These are phyloP conservation scores for Sutorius australiensis DNA, from an alignment of 768 basidiomycete species.

Conservation along the genomic window DNA sequence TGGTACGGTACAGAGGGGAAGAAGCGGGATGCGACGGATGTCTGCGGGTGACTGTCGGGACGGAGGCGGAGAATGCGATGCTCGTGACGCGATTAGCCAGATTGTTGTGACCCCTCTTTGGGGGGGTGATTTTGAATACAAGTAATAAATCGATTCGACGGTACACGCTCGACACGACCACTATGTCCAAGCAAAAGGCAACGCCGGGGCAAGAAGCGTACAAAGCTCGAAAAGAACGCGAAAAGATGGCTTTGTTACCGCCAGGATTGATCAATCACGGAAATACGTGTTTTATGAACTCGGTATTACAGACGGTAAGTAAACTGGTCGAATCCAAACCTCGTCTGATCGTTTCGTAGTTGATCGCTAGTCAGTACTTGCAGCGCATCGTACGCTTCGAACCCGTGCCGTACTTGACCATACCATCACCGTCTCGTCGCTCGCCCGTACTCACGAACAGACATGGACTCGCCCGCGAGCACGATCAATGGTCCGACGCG, in stretches of 20 bases:
- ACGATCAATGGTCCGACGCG: constrained; percentile 52
- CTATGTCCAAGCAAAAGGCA: constrained; percentile 50
- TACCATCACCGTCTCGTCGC: constrained; percentile 42
- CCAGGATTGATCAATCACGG: constrained; percentile 78
- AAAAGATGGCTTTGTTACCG: constrained; percentile 57
- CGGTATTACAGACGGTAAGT: constrained; percentile 83
- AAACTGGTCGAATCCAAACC: too few relatives aligned
- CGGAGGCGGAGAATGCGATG: constrained; percentile 67
- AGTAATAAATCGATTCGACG: not conserved
- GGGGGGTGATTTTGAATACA: not conserved
- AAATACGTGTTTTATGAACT: constrained; percentile 96
- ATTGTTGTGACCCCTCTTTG: not conserved
- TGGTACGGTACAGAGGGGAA: constrained; percentile 84
- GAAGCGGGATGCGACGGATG: constrained; percentile 87
- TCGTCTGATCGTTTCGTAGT: constrained; percentile 32
- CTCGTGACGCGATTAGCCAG: constrained; percentile 48
- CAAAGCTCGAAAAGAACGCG: constrained; percentile 55
- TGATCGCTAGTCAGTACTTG: constrained; percentile 64
- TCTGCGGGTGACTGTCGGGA: constrained; percentile 87
- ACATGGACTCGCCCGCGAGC: constrained; percentile 47
- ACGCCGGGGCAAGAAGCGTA: constrained; percentile 63
- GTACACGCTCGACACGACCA: not conserved
- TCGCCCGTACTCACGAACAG: constrained; percentile 69
- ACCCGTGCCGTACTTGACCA: constrained; percentile 39
- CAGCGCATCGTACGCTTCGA: constrained; percentile 55